Evolutionary conservation across 768 basidiomycete genomes (phyloP), one percentile per base, ranked within the genome.

Genomic region (Collybia sp.): DNA sequence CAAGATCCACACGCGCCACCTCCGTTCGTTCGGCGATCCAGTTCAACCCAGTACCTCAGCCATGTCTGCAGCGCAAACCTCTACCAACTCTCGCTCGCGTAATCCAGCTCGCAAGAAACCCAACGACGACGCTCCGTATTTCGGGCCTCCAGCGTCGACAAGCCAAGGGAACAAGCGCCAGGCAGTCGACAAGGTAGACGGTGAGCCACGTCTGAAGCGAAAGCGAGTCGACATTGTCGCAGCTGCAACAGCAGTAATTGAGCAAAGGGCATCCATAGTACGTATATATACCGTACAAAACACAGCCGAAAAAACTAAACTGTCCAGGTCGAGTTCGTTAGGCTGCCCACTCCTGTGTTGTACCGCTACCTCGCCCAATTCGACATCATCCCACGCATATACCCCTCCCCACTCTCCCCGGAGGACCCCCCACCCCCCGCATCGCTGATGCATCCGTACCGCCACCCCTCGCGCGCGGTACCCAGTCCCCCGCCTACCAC

Each of bases 351-450:
- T 11, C 64, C 76, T 13, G 75, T 76, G 12, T 66, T 92, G 19
- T 77, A 88, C 58, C 79, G 81, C 47, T 92, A 92, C 61, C 74
- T 92, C 48, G 70, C 74, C 13, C 80, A 84, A 46, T 86, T 79
- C 55, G 83, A 88, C 57, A 75, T 90, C 42, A 71, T 87, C 15
- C 89, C 89, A 12, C 57, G 62, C 33, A 75, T 92, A 39, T 75
- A 79, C 51, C 89, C 89, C 15, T 82, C 83, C 11, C 87, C 90
- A 12, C 65, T 83, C 44, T 71, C 77, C 5, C 69, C 72, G 4
- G 73, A 78, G 43, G 84, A 86, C 58, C 89, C 89, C 11, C 85
- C 87, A 10, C 72, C 82, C 1, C 89, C 89, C 0, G 67, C 69
- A 12, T 67, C 74, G 34, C 72, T 92, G 38, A 72, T 80, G 35